Evolutionary conservation across 2,329 filamentous ascomycete species (phyloP).

Genomic region (Bipolaris gigantea): DNA sequence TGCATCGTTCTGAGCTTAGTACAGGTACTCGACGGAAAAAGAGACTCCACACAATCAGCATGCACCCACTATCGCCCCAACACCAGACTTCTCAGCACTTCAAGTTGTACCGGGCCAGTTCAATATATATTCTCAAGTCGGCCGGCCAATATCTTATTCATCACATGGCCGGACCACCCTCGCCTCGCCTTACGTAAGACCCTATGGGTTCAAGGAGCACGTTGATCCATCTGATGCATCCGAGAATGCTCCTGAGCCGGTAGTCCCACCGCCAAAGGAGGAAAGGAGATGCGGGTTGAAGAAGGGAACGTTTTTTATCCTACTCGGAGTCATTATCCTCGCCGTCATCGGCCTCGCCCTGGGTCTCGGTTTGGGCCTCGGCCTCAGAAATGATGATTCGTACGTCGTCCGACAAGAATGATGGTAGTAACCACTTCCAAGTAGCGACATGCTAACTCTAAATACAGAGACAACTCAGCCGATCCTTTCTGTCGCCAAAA

Average conservation of each 20-base stretch:
- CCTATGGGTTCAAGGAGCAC: constrained; percentile 31
- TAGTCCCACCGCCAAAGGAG: constrained; percentile 18
- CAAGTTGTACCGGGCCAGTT: constrained; percentile 27
- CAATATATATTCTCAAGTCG: constrained; percentile 15
- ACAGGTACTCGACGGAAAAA: constrained; percentile 27
- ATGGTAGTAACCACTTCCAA: neutral
- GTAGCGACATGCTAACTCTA: neutral
- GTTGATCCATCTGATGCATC: constrained; percentile 21
- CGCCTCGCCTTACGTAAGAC: constrained; percentile 20
- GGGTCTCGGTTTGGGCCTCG: constrained; percentile 44
- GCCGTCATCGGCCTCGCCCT: constrained; percentile 40
- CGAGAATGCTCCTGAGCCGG: constrained; percentile 17
- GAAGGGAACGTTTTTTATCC: constrained; percentile 28
- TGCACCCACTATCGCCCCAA: constrained; percentile 9
- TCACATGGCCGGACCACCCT: constrained; percentile 23
- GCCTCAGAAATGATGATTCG: constrained; percentile 28
- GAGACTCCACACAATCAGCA: constrained; percentile 21
- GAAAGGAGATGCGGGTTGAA: constrained; percentile 31
- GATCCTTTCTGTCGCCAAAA: constrained; percentile 33
- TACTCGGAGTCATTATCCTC: constrained; percentile 28
- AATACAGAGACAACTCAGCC: constrained; percentile 4
- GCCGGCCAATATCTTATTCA: constrained; percentile 19
- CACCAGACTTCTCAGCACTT: constrained; percentile 29
- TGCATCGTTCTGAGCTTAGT: constrained; percentile 8
- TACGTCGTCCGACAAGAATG: constrained; percentile 5